Evolutionary conservation across 202 grass and related monocot species (phyloP), one percentile per base, ranked within the genome.

Genomic region (Eragrostis tef): DNA sequence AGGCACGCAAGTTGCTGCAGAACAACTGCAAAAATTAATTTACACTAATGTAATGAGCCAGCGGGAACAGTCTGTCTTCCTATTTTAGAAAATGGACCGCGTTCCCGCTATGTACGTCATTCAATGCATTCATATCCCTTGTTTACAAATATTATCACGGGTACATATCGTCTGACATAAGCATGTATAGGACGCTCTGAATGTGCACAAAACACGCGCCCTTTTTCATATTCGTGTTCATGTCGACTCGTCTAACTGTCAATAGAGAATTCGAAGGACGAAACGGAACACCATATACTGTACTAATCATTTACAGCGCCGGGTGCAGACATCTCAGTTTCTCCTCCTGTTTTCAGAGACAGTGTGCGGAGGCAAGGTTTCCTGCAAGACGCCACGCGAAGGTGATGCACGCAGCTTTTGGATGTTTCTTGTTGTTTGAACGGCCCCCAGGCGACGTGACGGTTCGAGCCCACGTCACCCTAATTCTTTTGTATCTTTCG

Each of bases 401-500:
- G 10, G 57, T 31, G 70, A 53, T 54, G 70, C 68, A 16, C 25
- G 45, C 69, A 51, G 16, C 9, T 12, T n/a, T 54, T 54, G 49
- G 14, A 36, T 53, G 26, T 53, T 53, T 73, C 70, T 19, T 73
- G 10, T 54, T 34, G 70, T 54, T 54, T 54, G 19, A 53, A 13
- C 25, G 29, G 5, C 27, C 50, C 49, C 2, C 27, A 36, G 70
- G 49, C 27, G 49, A 52, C 16, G 49, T 54, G 70, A 73, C 49
- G 6, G 48, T 73, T 6, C 49, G 9, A 53, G 26, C 49, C 27
- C 71, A 41, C 71, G 49, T 73, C 29, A 74, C 51, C 11, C 34
- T 74, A 58, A 43, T 58, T 21, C n/a, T 43, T 58, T 58, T 58
- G 52, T 43, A 58, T 59, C 51, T 74, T 58, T 17, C 52, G 19